Conservation (phyloP, 768 basidiomycete genomes). For the Mrakia frigida region DNA sequence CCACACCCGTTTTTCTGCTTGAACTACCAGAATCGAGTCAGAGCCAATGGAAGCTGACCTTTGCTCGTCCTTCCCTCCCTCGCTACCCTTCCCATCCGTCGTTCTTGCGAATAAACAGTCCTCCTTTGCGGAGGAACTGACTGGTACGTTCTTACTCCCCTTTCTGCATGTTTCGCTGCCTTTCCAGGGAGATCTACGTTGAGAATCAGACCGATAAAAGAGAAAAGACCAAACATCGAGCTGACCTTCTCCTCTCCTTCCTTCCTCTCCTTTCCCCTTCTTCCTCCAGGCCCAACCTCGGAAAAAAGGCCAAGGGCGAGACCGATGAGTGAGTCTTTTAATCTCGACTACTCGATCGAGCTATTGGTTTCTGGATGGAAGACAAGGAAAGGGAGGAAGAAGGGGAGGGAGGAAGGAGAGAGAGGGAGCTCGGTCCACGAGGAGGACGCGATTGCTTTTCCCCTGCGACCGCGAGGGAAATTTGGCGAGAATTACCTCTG, state of each 20-base stretch:
- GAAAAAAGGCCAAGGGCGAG: not conserved
- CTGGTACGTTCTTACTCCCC: slow-evolving; percentile 17
- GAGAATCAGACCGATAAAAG: not conserved
- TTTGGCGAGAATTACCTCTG: not conserved
- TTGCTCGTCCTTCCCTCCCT: not conserved
- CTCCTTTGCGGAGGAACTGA: slow-evolving; percentile 29
- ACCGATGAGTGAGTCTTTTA: not conserved
- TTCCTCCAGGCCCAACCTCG: slow-evolving; percentile 22
- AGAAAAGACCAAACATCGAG: not conserved
- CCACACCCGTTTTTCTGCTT: no score
- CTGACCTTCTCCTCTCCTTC: not conserved
- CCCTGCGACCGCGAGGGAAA: not conserved
- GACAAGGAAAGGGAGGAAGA: no score
- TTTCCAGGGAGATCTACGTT: not conserved
- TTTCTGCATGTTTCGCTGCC: no score
- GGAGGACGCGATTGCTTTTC: not conserved
- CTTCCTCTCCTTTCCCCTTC: not conserved
- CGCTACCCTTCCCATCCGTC: not conserved
- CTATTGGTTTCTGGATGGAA: not conserved
- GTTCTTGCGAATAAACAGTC: not conserved
- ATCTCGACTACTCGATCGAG: not conserved
- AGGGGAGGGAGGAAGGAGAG: not conserved
- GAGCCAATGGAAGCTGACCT: not conserved
- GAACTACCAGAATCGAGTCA: not conserved
- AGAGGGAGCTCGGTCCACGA: not conserved